Evolutionary conservation across 805 yeast species (phyloP).

Genomic region (Naumovozyma castellii): DNA sequence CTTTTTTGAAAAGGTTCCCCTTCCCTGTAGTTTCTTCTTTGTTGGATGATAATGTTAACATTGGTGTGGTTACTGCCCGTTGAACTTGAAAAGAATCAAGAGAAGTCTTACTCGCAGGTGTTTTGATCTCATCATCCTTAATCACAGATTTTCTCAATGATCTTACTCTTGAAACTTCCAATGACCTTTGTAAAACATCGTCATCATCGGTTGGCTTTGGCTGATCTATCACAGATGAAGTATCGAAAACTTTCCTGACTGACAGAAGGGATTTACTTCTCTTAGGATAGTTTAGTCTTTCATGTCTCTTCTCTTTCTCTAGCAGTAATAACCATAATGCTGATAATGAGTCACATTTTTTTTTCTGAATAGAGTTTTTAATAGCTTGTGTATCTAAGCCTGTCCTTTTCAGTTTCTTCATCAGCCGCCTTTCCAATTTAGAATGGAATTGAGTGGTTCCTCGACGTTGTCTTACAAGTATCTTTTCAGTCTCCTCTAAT

Average conservation of each 20-base stretch:
- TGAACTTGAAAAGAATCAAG: not conserved
- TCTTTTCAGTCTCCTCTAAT: slow-evolving; percentile 32
- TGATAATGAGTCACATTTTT: slow-evolving; percentile 59
- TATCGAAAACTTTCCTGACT: slow-evolving; percentile 26
- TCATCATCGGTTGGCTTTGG: slow-evolving; percentile 2
- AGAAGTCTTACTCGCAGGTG: not conserved
- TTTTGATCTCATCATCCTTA: not conserved
- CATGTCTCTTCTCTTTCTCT: slow-evolving; percentile 35
- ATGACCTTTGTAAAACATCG: slow-evolving; percentile 2
- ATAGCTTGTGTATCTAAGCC: slow-evolving; percentile 58
- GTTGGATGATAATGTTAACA: not conserved
- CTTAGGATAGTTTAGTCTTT: slow-evolving; percentile 26
- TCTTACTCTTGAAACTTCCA: slow-evolving; percentile 5
- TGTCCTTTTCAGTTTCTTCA: slow-evolving; percentile 48
- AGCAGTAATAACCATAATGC: slow-evolving; percentile 66
- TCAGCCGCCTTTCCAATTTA: slow-evolving; percentile 49
- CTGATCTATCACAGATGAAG: not conserved
- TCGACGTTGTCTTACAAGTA: slow-evolving; percentile 31
- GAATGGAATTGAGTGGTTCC: slow-evolving; percentile 42
- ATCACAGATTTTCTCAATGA: not conserved
- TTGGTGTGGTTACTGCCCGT: not conserved
- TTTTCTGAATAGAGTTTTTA: slow-evolving; percentile 45
- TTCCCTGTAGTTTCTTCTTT: slow-evolving; percentile 12
- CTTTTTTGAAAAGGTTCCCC: slow-evolving; percentile 25
- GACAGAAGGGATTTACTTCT: slow-evolving; percentile 31